phyloP scores from a whole-genome alignment of 352 stramenopile species.

The Peronospora farinosa region DNA sequence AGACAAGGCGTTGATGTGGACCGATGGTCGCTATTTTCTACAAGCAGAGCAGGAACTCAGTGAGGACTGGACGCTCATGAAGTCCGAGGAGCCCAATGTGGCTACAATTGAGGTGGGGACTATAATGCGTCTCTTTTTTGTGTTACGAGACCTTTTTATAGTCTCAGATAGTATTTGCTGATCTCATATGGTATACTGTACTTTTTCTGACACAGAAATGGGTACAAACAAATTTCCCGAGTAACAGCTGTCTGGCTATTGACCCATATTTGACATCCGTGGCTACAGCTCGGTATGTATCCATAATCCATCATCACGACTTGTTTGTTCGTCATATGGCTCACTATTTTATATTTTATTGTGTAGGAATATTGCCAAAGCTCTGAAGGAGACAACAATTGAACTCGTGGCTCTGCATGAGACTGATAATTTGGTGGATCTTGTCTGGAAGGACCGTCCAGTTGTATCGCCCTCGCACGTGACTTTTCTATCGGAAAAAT shows the following conservation, averaged over 20 bases:
- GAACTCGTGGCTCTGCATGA: constrained; percentile 72
- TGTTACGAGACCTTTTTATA: constrained; percentile 1
- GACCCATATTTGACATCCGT: constrained; percentile 93
- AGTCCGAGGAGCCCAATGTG: constrained; percentile 87
- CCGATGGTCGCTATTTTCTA: constrained; percentile 96
- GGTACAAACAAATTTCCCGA: constrained; percentile 54
- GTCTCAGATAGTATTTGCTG: background rate
- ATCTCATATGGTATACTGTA: background rate
- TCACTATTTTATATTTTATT: background rate
- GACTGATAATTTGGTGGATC: constrained; percentile 92
- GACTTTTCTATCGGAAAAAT: constrained; percentile 89
- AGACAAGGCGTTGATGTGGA: constrained; percentile 93
- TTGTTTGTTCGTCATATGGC: background rate
- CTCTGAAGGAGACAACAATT: constrained; percentile 58
- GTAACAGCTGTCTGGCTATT: constrained; percentile 86
- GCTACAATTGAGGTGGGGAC: constrained; percentile 78
- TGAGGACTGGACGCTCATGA: constrained; percentile 94
- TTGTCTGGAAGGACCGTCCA: constrained; percentile 88
- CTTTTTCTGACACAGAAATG: constrained; percentile 48
- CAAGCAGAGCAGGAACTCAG: constrained; percentile 94
- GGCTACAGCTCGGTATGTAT: constrained; percentile 51
- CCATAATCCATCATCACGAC: background rate
- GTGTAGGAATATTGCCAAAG: constrained; percentile 56
- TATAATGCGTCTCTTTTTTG: constrained; percentile 1
- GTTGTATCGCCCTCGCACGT: constrained; percentile 70